phyloP scores from a whole-genome alignment of 768 basidiomycete genomes.

The Chalciporus piperatus region DNA sequence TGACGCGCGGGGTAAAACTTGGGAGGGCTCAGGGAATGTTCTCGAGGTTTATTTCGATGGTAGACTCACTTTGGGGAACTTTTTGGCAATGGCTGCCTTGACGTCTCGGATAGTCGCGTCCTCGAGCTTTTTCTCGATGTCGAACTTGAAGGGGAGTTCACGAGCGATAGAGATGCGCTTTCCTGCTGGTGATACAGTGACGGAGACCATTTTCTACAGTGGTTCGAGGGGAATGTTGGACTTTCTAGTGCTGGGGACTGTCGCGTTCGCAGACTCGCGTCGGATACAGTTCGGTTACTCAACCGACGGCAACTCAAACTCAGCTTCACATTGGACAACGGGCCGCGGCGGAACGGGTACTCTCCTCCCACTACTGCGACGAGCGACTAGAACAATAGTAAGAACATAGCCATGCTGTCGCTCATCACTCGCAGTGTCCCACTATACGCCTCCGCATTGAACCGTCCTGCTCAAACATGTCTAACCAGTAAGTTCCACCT shows the following conservation, averaged over 20 bases:
- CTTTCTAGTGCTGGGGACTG: too few relatives aligned
- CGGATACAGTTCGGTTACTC: not conserved
- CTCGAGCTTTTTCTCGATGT: slow-evolving; percentile 43
- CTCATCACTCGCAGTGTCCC: slow-evolving; percentile 1
- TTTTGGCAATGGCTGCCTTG: slow-evolving; percentile 59
- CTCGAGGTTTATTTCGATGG: not conserved
- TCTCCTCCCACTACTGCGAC: not conserved
- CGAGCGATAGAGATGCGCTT: slow-evolving; percentile 46
- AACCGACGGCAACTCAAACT: not conserved
- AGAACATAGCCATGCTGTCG: slow-evolving; percentile 16
- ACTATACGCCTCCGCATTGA: not conserved
- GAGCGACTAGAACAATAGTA: not conserved
- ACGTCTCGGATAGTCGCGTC: slow-evolving; percentile 64
- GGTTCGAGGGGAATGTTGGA: not conserved
- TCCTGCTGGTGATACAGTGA: slow-evolving; percentile 53
- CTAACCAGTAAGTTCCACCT: slow-evolving; percentile 5
- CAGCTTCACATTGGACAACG: not conserved
- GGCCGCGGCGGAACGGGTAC: too few relatives aligned
- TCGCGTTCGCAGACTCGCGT: too few relatives aligned
- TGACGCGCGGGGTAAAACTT: slow-evolving; percentile 76
- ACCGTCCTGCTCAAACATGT: not conserved
- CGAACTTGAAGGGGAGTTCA: slow-evolving; percentile 49
- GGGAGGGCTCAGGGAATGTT: slow-evolving; percentile 4
- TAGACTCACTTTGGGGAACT: slow-evolving; percentile 46
- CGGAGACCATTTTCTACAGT: slow-evolving; percentile 40